These are phyloP conservation scores for Collybia mongolica DNA, from an alignment of 768 basidiomycete genomes.

Conservation along the genomic window DNA sequence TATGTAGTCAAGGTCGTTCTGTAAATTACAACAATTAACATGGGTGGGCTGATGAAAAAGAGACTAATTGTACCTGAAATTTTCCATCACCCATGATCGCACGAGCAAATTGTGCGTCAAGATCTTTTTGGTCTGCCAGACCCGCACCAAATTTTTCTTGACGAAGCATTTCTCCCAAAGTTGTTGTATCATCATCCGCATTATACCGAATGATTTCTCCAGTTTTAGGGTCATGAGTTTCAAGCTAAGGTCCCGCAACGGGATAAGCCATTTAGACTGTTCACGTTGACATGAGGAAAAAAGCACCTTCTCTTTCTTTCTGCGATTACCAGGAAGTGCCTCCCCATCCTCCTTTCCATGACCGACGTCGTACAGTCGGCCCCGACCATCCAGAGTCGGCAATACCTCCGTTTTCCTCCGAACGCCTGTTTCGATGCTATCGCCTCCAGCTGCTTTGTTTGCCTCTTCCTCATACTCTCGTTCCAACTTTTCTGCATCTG, in stretches of 20 bases:
- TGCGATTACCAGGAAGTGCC: slow-evolving; percentile 64
- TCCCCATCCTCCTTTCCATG: slow-evolving; percentile 61
- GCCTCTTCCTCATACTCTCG: slow-evolving; percentile 79
- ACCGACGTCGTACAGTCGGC: slow-evolving; percentile 90
- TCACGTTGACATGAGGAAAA: neutral
- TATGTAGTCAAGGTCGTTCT: slow-evolving; percentile 92
- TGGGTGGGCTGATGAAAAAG: neutral
- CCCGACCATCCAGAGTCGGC: slow-evolving; percentile 84
- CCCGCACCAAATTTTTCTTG: slow-evolving; percentile 92
- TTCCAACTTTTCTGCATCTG: slow-evolving; percentile 77
- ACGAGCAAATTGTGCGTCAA: slow-evolving; percentile 87
- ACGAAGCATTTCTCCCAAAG: slow-evolving; percentile 88
- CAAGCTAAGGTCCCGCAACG: slow-evolving; percentile 47
- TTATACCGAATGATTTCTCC: slow-evolving; percentile 89
- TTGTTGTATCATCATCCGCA: slow-evolving; percentile 84
- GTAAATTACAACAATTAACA: neutral
- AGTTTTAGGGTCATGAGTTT: slow-evolving; percentile 87
- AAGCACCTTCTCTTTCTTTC: slow-evolving; percentile 79
- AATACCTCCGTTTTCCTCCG: slow-evolving; percentile 76
- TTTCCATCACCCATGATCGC: slow-evolving; percentile 88
- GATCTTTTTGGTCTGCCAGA: slow-evolving; percentile 84
- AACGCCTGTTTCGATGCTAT: slow-evolving; percentile 37
- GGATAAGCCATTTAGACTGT: slow-evolving; percentile 3
- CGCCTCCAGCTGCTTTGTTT: slow-evolving; percentile 44
- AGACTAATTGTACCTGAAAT: slow-evolving; percentile 60